These are phyloP conservation scores for Fraxinus paxiana DNA, from an alignment of 305 asterid species.

Conservation along the genomic window DNA sequence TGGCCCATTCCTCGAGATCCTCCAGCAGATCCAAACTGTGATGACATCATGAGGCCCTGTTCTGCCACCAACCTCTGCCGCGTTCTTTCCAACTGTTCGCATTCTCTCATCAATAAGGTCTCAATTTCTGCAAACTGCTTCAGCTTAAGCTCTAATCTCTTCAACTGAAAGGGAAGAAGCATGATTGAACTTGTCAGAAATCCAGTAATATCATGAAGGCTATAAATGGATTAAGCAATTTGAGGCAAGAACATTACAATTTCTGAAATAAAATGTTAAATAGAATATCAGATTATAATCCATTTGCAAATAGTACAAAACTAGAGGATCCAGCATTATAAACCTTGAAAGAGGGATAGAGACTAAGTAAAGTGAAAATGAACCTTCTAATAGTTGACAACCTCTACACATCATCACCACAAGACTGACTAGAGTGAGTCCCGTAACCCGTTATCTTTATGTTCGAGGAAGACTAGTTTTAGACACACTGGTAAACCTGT, in stretches of 20 bases:
- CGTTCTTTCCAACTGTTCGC: slow-evolving; percentile 85
- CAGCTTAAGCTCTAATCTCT: slow-evolving; percentile 16
- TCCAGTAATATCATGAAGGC: background rate
- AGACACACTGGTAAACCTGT: background rate
- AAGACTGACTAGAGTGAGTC: background rate
- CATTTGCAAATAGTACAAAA: background rate
- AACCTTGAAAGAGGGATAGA: background rate
- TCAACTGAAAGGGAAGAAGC: background rate
- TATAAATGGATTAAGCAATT: background rate
- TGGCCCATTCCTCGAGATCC: slow-evolving; percentile 40
- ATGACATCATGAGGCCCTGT: slow-evolving; percentile 47
- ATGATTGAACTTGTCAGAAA: background rate
- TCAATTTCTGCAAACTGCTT: slow-evolving; percentile 59
- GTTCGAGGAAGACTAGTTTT: background rate
- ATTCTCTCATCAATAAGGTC: slow-evolving; percentile 86
- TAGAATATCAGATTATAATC: background rate
- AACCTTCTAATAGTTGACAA: background rate
- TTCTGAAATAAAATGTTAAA: background rate
- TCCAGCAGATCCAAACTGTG: slow-evolving; percentile 55
- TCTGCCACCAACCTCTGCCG: slow-evolving; percentile 72
- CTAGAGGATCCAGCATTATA: background rate
- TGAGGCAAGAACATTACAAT: background rate
- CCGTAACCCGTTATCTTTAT: background rate
- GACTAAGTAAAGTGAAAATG: background rate
- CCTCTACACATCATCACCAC: background rate